A percentile compares a stretch with the other conserved stretches of the same genome.
Evolutionary conservation across 2,329 filamentous ascomycete species (phyloP).

Genomic region (Pestalotiopsis sp.): DNA sequence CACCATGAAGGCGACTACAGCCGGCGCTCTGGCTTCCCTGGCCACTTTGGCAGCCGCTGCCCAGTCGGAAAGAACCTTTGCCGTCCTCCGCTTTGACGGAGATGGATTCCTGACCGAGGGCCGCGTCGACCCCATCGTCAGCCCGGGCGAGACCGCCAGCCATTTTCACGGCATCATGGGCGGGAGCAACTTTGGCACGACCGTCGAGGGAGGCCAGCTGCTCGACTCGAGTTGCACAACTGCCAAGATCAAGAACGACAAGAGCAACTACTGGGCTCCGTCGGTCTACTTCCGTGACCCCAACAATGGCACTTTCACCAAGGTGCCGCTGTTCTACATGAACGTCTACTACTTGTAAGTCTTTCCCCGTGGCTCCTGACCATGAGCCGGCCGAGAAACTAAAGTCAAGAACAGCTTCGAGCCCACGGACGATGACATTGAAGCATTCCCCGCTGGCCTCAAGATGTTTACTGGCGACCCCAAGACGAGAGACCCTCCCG

Average conservation of each 20-base stretch:
- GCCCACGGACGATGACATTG: conserved; percentile 64
- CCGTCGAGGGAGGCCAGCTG: conserved; percentile 63
- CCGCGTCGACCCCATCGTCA: conserved; percentile 70
- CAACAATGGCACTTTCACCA: conserved; percentile 63
- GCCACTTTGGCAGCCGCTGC: conserved; percentile 43
- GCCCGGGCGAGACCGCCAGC: conserved; percentile 56
- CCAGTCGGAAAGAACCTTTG: conserved; percentile 57
- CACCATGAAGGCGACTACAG: conserved; percentile 8
- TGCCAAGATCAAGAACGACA: conserved; percentile 68
- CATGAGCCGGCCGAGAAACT: background rate
- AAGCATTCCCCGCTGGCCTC: conserved; percentile 71
- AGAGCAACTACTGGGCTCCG: conserved; percentile 79
- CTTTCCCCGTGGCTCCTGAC: conserved; percentile 1
- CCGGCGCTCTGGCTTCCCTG: conserved; percentile 19
- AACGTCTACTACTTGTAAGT: conserved; percentile 75
- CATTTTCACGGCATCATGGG: conserved; percentile 76
- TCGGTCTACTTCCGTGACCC: conserved; percentile 69
- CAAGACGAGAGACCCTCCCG: conserved; percentile 58
- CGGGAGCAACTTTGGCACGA: conserved; percentile 67
- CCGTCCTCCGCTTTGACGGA: conserved; percentile 73
- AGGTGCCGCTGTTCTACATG: conserved; percentile 72
- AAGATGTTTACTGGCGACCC: conserved; percentile 72
- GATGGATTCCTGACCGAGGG: conserved; percentile 62
- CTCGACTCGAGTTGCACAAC: conserved; percentile 69
- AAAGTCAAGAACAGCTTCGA: conserved; percentile 50